Evolutionary conservation across 495 filamentous ascomycete genomes (phyloP).

Genomic region (Neurospora terricola): DNA sequence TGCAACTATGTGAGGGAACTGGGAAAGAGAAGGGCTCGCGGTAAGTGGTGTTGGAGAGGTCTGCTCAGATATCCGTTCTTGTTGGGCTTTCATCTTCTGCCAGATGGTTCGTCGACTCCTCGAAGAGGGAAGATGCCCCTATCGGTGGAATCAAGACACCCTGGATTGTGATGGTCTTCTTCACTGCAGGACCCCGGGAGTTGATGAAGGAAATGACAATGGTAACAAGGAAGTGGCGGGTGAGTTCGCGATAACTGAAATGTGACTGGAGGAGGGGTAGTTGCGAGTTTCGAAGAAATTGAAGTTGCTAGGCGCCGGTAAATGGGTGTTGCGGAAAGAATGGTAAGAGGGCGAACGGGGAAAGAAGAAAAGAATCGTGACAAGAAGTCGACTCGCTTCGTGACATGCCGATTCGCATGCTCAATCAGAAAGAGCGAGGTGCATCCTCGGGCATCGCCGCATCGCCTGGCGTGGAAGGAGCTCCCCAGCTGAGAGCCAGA

Average conservation of each 20-base stretch:
- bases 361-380: not conserved
- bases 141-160: not conserved
- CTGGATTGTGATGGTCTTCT: constrained; percentile 2
- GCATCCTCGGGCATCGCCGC: not conserved
- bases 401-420: not conserved
- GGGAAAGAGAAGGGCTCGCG: not conserved
- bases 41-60: not conserved
- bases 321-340: not conserved
- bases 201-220: not conserved
- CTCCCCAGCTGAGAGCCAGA: not conserved
- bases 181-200: constrained; percentile 5
- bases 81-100: constrained; percentile 19
- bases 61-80: constrained; percentile 40
- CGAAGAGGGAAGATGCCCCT: not conserved
- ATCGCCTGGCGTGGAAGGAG: not conserved
- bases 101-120: not conserved
- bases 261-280: not conserved
- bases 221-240: not conserved
- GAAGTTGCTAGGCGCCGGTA: not conserved
- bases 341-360: too few relatives aligned
- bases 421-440: not conserved
- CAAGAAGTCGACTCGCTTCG: not conserved
- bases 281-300: not conserved
- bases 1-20: not conserved
- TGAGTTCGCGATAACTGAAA: not conserved